Evolutionary conservation across 2,329 filamentous ascomycete genomes (phyloP), one percentile per base, ranked within the genome.

Genomic region (Cladosporium sp.): DNA sequence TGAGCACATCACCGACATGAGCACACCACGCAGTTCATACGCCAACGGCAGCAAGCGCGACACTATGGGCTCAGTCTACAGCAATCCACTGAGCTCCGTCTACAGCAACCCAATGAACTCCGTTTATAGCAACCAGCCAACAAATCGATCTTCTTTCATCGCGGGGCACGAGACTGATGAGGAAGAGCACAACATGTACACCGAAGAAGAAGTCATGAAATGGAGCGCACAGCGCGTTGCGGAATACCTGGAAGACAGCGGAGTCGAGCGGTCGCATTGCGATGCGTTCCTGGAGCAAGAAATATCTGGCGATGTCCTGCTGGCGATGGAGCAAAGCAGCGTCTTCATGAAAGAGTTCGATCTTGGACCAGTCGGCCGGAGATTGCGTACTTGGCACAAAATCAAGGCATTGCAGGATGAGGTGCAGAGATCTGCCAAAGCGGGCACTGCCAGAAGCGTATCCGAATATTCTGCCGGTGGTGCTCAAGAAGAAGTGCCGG

Each of bases 311-410:
- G 93, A 98, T 73, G 94, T 98, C 4, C 81, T 99, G 46, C 80
- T 99, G 61, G 92, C 91, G 62, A 96, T 98, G 92, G 93, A 97
- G 72, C 94, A 97, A 79, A 91, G 92, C 65, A 96, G 95, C 46
- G 84, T 98, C 18, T 96, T 97, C 76, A 89, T 98, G 81, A 97
- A 97, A 75, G 93, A 95, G 56, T 96, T 97, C 72, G 92, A 97
- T 71, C 84, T 98, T 70, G 94, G 94, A 21, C 92, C 93, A 3
- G 93, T 98, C 71, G 94, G 94, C 10, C 86, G 92, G 65, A 86
- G 94, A 67, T 80, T 98, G 67, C 96, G 96, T 77, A 97, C 93
- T 2, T 98, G 94, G 94, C 92, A 97, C 78, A 97, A 95, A 79
- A 93, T 98, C 77, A 96, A 96, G 78, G 83, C 88, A 3, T 84